Evolutionary conservation across 495 filamentous ascomycete genomes (phyloP), one percentile per base, ranked within the genome.

Genomic region (Penicillium taxi): DNA sequence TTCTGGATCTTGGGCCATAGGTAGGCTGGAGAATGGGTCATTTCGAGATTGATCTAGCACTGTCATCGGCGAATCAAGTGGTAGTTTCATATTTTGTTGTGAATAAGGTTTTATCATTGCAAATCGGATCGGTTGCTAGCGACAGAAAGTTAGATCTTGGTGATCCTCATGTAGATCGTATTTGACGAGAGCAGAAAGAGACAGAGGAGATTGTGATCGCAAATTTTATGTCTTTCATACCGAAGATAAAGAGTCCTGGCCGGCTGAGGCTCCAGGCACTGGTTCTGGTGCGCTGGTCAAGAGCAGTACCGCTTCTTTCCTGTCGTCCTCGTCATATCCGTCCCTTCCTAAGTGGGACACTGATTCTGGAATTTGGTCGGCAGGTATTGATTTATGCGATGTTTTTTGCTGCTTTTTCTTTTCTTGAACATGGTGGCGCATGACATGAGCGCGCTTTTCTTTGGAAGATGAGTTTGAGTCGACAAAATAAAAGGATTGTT

Each of bases 371-470:
- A 37, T 28, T 12, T 44, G 50, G 9, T 41, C 47, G 0, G 35
- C 15, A 2, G 50, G 50, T 14, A 48, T 41, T 20, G 35, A 47
- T 18, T 44, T 46, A 30, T 41, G 42, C 1, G 51, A 53, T 28
- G 45, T 33, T 41, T 58, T 62, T 29, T 52, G 61, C 36, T 65
- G 62, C 32, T 51, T 65, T 12, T 53, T 47, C 43, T 67, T 70
- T 40, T 66, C 56, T 39, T 67, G 64, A 18, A 67, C 63, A 50
- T 70, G 66, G 28, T 70, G 62, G n/a, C 64, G 61, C 66, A 70
- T 70, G 9, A 70, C 66, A 55, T 70, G 66, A 11, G 66, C 62
- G 32, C 66, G 57, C 35, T 67, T 67, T 37, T 67, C 66, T 17
- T 64, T 57, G 7, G 66, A 66, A 3, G 64, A 66, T 0, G 64